Evolutionary conservation across 768 basidiomycete genomes (phyloP), one percentile per base, ranked within the genome.

Genomic region (Leccinellum albellum): DNA sequence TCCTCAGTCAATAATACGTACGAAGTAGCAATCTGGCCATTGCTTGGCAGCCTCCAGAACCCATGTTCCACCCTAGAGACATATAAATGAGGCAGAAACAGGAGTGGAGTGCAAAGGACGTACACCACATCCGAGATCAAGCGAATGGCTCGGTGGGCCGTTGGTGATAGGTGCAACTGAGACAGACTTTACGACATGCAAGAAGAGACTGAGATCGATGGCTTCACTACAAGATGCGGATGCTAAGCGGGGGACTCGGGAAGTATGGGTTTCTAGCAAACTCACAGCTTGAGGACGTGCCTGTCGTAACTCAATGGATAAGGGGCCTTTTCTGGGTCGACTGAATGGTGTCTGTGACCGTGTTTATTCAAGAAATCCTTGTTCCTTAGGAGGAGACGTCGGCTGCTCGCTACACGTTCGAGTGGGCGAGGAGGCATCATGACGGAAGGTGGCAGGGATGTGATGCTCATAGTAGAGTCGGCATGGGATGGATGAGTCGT

Each of bases 51-150:
- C 86, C 59, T 88, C 84, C 58, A 90, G 74, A 17, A 87, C 72
- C 88, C 88, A 89, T 20, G 82, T 81, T 6, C 87, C 87, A 35
- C 81, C 80, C 86, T 88, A 59, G 40, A 40, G 20, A 55, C 49
- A 23, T 51, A 42, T 26, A 6, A 6, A 26, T 26, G 26, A 26
- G 26, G 26, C 3, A 6, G 26, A 26, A 26, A 6, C 3, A 26
- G 26, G 26, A 6, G 3, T 6, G 14, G 26, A 13, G 28, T 15
- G 28, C 13, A 53, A 26, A 47, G 15, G 26, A 77, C 84, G 37
- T 72, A 90, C 88, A 53, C 88, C 88, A 62, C 88, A 89, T 17
- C 88, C 88, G 4, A 90, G 75, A 71, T 89, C 88, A 42, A 90
- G 74, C 14, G 79, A 82, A 46, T 77, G 78, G 35, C 74, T 68